phyloP scores from a whole-genome alignment of 805 yeast species.

The Yarrowia sp. region DNA sequence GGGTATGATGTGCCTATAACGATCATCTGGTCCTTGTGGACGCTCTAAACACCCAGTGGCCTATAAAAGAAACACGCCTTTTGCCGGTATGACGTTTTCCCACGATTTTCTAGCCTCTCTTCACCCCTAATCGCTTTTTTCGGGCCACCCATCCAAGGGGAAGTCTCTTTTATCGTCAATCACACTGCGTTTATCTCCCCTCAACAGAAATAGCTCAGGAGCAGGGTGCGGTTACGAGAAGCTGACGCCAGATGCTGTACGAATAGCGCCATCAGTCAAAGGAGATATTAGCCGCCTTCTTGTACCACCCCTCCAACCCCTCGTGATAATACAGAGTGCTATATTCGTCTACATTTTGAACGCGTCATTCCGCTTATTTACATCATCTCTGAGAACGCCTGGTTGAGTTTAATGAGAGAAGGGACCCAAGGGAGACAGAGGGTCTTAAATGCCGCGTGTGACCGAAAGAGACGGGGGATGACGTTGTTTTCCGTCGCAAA shows the following conservation, averaged over 20 bases:
- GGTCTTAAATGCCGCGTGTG: not conserved
- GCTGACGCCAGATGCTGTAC: too few relatives aligned
- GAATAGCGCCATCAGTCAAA: too few relatives aligned
- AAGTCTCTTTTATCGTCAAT: slow-evolving; percentile 10
- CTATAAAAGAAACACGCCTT: not conserved
- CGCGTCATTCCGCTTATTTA: slow-evolving; percentile 32
- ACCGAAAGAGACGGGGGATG: not conserved
- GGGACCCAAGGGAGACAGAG: not conserved
- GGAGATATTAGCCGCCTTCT: too few relatives aligned
- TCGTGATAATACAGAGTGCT: not conserved
- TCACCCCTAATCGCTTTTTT: not conserved
- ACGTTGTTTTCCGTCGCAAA: not conserved
- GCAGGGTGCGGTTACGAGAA: too few relatives aligned
- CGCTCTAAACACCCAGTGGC: not conserved
- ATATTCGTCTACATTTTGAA: not conserved
- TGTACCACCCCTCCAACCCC: not conserved
- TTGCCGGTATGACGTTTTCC: not conserved
- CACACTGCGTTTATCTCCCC: slow-evolving; percentile 14
- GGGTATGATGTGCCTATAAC: not conserved
- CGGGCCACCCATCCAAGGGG: not conserved
- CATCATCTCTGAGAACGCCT: slow-evolving; percentile 3
- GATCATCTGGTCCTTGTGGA: not conserved
- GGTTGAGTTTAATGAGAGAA: slow-evolving; percentile 19
- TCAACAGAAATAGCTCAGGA: slow-evolving; percentile 17
- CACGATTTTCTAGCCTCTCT: not conserved